These are phyloP conservation scores for Solanum bulbocastanum DNA, from an alignment of 257 asterid genomes.

Conservation along the genomic window DNA sequence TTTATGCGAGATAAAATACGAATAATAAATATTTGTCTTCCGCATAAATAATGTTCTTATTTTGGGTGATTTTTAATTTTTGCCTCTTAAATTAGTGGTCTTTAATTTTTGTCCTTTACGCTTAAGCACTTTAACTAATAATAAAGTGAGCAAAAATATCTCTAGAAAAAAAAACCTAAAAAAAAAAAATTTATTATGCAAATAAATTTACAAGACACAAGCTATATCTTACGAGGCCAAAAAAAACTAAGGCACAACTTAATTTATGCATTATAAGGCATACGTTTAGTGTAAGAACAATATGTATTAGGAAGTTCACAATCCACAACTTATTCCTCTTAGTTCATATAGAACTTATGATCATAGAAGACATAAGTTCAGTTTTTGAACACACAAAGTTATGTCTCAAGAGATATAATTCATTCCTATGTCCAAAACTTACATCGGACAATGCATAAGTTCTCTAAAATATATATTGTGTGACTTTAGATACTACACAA, in stretches of 20 bases:
- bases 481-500: neutral
- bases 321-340: neutral
- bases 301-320: neutral
- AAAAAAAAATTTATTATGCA: neutral
- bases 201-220: neutral
- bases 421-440: fast-evolving
- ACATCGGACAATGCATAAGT: neutral
- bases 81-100: neutral
- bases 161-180: no score
- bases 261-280: neutral
- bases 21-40: neutral
- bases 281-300: neutral
- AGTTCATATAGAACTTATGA: neutral
- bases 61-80: neutral
- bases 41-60: neutral
- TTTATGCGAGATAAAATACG: no score
- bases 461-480: no score
- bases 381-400: neutral
- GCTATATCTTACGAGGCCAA: no score
- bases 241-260: neutral
- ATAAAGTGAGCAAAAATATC: neutral
- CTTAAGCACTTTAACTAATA: neutral
- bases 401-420: no score
- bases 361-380: no score
- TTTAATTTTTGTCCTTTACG: no score